Conservation (phyloP, 208 protist genomes). For the Entamoeba invadens region DNA sequence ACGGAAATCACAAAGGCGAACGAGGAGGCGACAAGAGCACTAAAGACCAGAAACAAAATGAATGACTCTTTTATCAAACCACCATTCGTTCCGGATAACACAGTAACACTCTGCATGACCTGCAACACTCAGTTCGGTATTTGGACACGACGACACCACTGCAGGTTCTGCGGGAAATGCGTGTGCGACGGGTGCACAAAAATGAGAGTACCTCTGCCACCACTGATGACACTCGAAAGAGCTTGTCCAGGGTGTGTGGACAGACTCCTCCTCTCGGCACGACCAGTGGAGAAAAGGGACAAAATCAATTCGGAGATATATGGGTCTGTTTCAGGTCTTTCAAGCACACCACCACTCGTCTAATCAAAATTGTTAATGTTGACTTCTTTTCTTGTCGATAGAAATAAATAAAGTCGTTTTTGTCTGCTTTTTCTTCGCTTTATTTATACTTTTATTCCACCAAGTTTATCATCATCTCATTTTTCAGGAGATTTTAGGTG, state of each 20-base stretch:
- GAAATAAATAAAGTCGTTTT: too few species aligned
- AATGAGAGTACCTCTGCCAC: neutral
- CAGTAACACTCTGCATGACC: neutral
- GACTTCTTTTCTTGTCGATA: too few species aligned
- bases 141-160: conserved; percentile 29
- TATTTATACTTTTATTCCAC: too few species aligned
- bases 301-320: too few species aligned
- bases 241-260: neutral
- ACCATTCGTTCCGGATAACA: conserved; percentile 23
- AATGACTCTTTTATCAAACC: neutral
- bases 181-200: conserved; percentile 13
- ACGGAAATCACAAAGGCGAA: neutral
- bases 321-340: too few species aligned
- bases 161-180: conserved; percentile 20
- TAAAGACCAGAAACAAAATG: neutral
- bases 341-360: too few species aligned
- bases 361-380: too few species aligned
- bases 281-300: neutral
- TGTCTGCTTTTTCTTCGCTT: too few species aligned
- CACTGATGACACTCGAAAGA: neutral
- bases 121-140: conserved; percentile 17
- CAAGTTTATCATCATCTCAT: too few species aligned
- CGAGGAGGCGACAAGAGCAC: neutral
- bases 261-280: neutral
- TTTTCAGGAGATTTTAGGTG: too few species aligned